A percentile compares a stretch with the other conserved stretches of the same genome.
Conservation (phyloP, 2,329 filamentous ascomycete species). For the Penicillium aurantiogriseum region DNA sequence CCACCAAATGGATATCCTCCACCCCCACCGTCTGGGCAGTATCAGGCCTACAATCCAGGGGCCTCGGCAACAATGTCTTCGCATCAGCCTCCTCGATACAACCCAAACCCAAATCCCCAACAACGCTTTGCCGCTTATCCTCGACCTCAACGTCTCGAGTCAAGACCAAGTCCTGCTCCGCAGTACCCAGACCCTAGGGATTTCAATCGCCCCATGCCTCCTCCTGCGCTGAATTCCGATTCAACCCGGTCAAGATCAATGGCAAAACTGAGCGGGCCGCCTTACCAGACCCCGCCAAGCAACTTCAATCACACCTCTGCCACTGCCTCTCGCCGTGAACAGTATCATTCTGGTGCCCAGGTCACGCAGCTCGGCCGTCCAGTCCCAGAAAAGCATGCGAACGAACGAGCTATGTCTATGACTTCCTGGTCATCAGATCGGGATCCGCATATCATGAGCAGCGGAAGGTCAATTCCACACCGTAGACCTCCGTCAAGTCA, state of each 20-base stretch:
- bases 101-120: slow-evolving; percentile 51
- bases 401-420: slow-evolving; percentile 96
- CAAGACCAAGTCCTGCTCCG: slow-evolving; percentile 52
- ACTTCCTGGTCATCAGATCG: slow-evolving; percentile 76
- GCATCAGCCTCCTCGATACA: slow-evolving; percentile 56
- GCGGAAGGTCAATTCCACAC: slow-evolving; percentile 80
- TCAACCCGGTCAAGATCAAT: slow-evolving; percentile 91
- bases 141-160: slow-evolving; percentile 68
- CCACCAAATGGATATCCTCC: slow-evolving; percentile 39
- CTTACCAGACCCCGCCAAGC: slow-evolving; percentile 64
- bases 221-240: slow-evolving; percentile 78
- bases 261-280: slow-evolving; percentile 70
- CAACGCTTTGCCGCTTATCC: slow-evolving; percentile 66
- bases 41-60: slow-evolving; percentile 38
- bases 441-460: slow-evolving; percentile 80
- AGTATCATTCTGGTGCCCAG: slow-evolving; percentile 62
- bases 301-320: slow-evolving; percentile 67
- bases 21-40: slow-evolving; percentile 41
- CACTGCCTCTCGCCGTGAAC: slow-evolving; percentile 74
- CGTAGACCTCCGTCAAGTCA: slow-evolving; percentile 60
- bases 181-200: slow-evolving; percentile 60
- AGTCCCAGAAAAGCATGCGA: slow-evolving; percentile 87
- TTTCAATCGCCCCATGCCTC: slow-evolving; percentile 57
- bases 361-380: slow-evolving; percentile 89
- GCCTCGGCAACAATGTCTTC: slow-evolving; percentile 33